Evolutionary conservation across 139 green algal species (phyloP), one percentile per base, ranked within the genome.

Genomic region (Spirogloea muscicola): DNA sequence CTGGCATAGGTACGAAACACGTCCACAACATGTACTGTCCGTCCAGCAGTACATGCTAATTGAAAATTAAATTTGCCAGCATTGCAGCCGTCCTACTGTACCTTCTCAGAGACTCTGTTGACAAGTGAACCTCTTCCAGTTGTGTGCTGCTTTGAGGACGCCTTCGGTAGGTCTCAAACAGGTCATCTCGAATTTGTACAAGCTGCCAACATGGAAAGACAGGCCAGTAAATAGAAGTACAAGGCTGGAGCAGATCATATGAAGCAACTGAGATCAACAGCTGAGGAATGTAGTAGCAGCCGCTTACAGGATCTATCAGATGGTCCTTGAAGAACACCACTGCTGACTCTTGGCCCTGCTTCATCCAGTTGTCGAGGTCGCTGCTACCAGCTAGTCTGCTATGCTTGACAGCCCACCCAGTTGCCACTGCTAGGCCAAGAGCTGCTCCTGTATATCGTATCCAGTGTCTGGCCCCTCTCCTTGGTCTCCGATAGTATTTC

Each of bases 301-400:
- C 25, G 33, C 69, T 44, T 59, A 96, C 75, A 1, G 91, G 91
- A 2, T 65, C 68, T 1, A 89, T 59, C 21, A 96, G 77, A 64
- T 96, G 83, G 31, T 86, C 82, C 42, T 55, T 36, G 6, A 48
- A 81, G 9, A 79, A 79, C 5, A 33, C 42, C 5, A 27, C 49
- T 46, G 77, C 25, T 61, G 67, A 39, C 3, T 60, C 51, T 25
- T 52, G n/a, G 0, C 34, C 68, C 21, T 49, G 7, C 7, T 37
- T 10, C 3, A 38, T 44, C 85, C 88, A 96, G 9, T 70, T 13
- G 18, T 94, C 83, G 51, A 96, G 71, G 74, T 96, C 90, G 9
- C 76, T 60, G 59, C 86, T 92, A 34, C 91, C 91, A 1, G 72
- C 76, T 49, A 96, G 73, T 16, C 69, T 46, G 71, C 82, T 90